Percentiles rank a stretch among this genome's conserved stretches.
Conservation (phyloP, 495 filamentous ascomycete species). For the Tuber calosporum region DNA sequence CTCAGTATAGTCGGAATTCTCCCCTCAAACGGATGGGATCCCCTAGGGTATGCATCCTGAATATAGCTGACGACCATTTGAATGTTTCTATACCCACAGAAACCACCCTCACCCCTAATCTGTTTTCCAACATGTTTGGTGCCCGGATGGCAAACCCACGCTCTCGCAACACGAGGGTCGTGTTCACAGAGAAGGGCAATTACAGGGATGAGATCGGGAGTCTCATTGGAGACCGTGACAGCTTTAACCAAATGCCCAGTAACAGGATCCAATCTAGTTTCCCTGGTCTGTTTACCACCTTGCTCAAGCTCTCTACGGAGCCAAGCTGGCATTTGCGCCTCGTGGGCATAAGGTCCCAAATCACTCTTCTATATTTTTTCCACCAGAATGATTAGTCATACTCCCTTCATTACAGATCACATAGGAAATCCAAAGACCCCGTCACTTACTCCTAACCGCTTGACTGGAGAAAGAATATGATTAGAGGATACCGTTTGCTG, state of each 20-base stretch:
- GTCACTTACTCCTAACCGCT: constrained; percentile 32
- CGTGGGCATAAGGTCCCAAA: constrained; percentile 77
- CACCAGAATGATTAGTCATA: constrained; percentile 36
- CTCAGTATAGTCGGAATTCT: constrained; percentile 70
- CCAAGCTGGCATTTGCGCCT: constrained; percentile 80
- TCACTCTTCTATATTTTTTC: constrained; percentile 53
- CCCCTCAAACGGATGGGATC: constrained; percentile 54
- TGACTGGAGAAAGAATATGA: constrained; percentile 9
- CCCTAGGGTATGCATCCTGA: constrained; percentile 51
- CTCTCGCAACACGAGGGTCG: constrained; percentile 56
- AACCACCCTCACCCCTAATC: constrained; percentile 69
- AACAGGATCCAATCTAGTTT: constrained; percentile 49
- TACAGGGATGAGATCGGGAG: constrained; percentile 62
- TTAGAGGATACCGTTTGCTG: constrained; percentile 5
- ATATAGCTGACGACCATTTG: constrained; percentile 87
- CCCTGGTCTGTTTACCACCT: constrained; percentile 52
- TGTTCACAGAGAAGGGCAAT: constrained; percentile 64
- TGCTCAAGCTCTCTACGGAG: constrained; percentile 61
- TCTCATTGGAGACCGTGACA: constrained; percentile 55
- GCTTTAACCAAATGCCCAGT: constrained; percentile 49
- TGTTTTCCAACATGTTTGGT: constrained; percentile 79
- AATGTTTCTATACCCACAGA: constrained; percentile 97
- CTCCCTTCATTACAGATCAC: constrained; percentile 4
- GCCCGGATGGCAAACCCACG: constrained; percentile 70
- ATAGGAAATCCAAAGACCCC: constrained; percentile 19